Conservation (phyloP, 2,329 filamentous ascomycete genomes). For the Pseudogymnoascus sp. region DNA sequence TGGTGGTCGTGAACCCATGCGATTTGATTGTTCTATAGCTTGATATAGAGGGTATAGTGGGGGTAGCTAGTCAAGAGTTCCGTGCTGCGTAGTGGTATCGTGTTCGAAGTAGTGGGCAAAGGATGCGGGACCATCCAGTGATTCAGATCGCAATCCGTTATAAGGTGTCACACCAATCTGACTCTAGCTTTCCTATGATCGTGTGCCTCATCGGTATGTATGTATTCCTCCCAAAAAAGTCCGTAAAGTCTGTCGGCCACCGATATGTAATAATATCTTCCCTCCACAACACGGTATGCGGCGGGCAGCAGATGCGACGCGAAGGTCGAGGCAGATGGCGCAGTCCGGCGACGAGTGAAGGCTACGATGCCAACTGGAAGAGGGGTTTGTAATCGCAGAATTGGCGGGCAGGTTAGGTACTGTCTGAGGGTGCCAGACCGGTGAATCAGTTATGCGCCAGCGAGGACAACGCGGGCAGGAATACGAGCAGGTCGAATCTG, state of each 20-base stretch:
- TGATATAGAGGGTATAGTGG: neutral
- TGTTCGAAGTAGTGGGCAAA: neutral
- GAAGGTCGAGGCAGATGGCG: neutral
- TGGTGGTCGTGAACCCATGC: conserved; percentile 25
- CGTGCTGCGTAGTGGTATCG: neutral
- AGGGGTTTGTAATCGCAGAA: neutral
- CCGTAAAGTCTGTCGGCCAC: neutral
- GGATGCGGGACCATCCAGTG: neutral
- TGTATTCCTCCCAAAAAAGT: neutral
- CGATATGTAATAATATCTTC: conserved; percentile 6
- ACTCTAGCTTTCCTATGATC: neutral
- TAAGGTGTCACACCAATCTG: conserved; percentile 2
- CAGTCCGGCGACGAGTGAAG: neutral
- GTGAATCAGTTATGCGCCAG: neutral
- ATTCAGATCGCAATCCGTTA: neutral
- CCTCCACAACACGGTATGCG: neutral
- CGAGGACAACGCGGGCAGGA: neutral
- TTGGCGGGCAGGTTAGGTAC: neutral
- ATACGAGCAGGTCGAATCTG: neutral
- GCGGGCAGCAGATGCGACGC: neutral
- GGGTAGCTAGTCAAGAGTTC: neutral
- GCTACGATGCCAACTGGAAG: neutral
- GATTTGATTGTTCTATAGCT: neutral
- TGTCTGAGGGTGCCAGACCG: neutral
- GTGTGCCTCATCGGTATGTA: conserved; percentile 6